Base-by-base conservation (phyloP, 495 filamentous ascomycete genomes). In the Haplographium delicatum region DNA sequence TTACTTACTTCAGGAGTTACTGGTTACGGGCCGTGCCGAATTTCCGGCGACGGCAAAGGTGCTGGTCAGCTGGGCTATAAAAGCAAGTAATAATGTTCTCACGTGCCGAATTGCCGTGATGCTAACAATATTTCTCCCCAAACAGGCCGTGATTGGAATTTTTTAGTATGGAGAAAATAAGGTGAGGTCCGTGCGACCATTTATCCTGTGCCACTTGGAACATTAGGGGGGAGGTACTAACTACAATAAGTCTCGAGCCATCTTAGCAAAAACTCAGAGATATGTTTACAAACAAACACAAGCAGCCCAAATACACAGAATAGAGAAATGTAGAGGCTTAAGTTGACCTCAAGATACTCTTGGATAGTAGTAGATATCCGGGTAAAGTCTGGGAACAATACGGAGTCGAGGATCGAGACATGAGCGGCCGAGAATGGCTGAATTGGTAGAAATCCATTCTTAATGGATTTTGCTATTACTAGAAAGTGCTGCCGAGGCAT, bases 331-430 rank as follows among this genome's bases (percentile, higher is more conserved):
- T 48, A 48, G 19, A 48, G 7, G 30, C 19, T 48, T 25, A 48
- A 38, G 31, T 48, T 20, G 31, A 48, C 6, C 4, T 16, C 39
- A 27, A 37, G 45, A 48, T 48, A n/a, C 34, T 25, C 19, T 27
- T 48, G 24, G 15, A 48, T 35, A 39, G 45, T 18, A 20, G 28
- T 48, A 38, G 31, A 48, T 20, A 48, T 48, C n/a, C 24, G 31
- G 31, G 45, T 48, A 18, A 48, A 48, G 45, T 31, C 28, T 39
- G 31, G 34, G 31, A 48, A 48, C 19, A 48, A 48, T 27, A 45
- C 10, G 15, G 39, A 39, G 30, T 39, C 45, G 11, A 38, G 31
- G 34, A 48, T 48, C 20, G 24, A 48, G 31, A 20, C 45, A 38
- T 48, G 24, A 48, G 31, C 20, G 18, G 20, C 19, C 19, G 11